A percentile compares a stretch with the other conserved stretches of the same genome.
Evolutionary conservation across 2,329 filamentous ascomycete species (phyloP).

Genomic region (Mycosphaerelloides madeirae): DNA sequence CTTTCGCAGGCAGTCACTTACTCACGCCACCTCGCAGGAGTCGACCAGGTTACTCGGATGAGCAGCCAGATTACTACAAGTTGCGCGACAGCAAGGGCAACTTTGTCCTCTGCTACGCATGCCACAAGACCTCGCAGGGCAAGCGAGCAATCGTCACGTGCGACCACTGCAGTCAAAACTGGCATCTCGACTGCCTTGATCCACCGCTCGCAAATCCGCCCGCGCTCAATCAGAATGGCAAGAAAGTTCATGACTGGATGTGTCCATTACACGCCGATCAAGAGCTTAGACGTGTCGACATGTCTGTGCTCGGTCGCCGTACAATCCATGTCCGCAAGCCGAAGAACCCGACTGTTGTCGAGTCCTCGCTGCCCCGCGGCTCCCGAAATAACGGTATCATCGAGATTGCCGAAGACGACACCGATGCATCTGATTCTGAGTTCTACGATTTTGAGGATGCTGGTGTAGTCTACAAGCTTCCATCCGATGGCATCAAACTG

Average conservation of each 20-base stretch:
- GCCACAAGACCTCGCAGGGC: slow-evolving; percentile 56
- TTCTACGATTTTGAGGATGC: slow-evolving; percentile 37
- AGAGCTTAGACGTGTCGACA: slow-evolving; percentile 58
- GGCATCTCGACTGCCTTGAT: slow-evolving; percentile 90
- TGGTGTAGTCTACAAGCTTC: slow-evolving; percentile 41
- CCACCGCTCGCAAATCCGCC: slow-evolving; percentile 78
- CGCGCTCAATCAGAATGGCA: slow-evolving; percentile 46
- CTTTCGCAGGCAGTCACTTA: not conserved
- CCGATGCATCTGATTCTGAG: slow-evolving; percentile 42
- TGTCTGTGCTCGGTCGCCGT: slow-evolving; percentile 26
- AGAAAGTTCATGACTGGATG: slow-evolving; percentile 68
- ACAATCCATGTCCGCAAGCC: slow-evolving; percentile 47
- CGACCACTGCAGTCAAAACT: slow-evolving; percentile 73
- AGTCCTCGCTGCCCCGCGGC: slow-evolving; percentile 55
- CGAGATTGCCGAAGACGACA: slow-evolving; percentile 40
- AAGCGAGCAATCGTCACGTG: slow-evolving; percentile 77
- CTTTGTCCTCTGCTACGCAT: slow-evolving; percentile 71
- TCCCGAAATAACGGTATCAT: slow-evolving; percentile 50
- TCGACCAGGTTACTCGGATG: slow-evolving; percentile 43
- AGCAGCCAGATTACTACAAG: slow-evolving; percentile 29
- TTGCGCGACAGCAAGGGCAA: slow-evolving; percentile 65
- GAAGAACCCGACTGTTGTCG: slow-evolving; percentile 45
- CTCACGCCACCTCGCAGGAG: slow-evolving; percentile 15
- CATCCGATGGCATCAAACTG: slow-evolving; percentile 44
- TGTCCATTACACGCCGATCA: slow-evolving; percentile 85